Conservation (phyloP, 495 filamentous ascomycete genomes). For the Amphirosellinia nigrospora region DNA sequence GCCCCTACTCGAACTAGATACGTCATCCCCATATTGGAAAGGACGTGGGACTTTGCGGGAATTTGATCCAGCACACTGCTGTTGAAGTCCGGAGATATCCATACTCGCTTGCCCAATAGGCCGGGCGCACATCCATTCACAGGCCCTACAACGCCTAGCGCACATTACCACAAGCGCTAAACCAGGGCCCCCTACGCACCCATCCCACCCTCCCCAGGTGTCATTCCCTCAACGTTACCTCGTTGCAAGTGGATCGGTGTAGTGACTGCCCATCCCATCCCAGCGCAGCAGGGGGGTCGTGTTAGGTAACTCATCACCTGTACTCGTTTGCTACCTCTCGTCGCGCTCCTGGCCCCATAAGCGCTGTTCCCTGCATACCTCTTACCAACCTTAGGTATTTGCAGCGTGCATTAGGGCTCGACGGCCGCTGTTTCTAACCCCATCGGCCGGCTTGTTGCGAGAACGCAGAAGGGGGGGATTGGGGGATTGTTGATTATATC, state of each 20-base stretch:
- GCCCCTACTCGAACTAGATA: conserved; percentile 4
- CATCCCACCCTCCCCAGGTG: conserved; percentile 4
- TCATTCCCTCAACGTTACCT: conserved; percentile 20
- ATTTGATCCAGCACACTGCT: conserved; percentile 5
- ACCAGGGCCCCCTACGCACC: conserved; percentile 8
- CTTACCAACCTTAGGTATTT: no score
- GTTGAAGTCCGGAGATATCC: conserved; percentile 14
- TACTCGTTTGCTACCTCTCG: conserved; percentile 3
- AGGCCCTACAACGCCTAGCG: conserved; percentile 4
- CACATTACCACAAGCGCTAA: conserved; percentile 19
- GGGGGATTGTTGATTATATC: conserved; percentile 19
- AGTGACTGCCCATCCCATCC: neutral
- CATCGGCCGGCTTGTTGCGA: conserved; percentile 14
- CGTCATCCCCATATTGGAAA: conserved; percentile 15
- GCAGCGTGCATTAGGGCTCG: conserved; percentile 23
- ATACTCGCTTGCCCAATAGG: conserved; percentile 1
- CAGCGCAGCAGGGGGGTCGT: conserved; percentile 2
- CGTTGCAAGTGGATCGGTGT: conserved; percentile 16
- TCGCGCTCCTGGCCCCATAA: conserved; percentile 3
- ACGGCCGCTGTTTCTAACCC: conserved; percentile 17
- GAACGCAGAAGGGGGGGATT: neutral
- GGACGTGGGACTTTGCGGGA: conserved; percentile 25
- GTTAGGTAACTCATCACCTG: conserved; percentile 16
- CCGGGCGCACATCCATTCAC: neutral
- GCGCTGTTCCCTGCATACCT: conserved; percentile 18